Percentiles rank a stretch among this genome's conserved stretches.
phyloP scores from a whole-genome alignment of 805 yeast genomes.

The Cyberlindnera mississippiensis region DNA sequence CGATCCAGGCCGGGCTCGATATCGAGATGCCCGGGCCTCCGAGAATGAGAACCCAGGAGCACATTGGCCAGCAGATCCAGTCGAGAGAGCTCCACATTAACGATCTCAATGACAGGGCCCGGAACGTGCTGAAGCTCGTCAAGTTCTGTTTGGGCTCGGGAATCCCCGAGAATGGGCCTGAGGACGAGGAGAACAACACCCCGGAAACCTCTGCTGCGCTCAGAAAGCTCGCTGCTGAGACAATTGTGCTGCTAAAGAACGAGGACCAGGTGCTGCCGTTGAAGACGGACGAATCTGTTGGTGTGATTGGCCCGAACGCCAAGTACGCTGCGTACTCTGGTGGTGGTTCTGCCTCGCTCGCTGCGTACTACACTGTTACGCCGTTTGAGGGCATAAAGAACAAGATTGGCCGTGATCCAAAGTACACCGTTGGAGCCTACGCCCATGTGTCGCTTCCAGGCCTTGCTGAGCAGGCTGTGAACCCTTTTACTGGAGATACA shows the following conservation, averaged over 20 bases:
- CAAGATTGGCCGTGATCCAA: constrained; percentile 22
- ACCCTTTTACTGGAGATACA: constrained; percentile 13
- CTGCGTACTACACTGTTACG: constrained; percentile 42
- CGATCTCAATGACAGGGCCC: constrained; percentile 45
- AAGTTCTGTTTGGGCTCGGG: constrained; percentile 41
- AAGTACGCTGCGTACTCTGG: constrained; percentile 48
- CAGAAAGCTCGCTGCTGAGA: constrained; percentile 43
- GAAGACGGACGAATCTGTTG: constrained; percentile 39
- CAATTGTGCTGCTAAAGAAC: constrained; percentile 54
- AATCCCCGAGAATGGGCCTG: constrained; percentile 39
- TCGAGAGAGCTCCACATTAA: constrained; percentile 36
- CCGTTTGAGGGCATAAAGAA: constrained; percentile 43
- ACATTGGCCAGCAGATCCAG: constrained; percentile 36
- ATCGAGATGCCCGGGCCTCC: constrained; percentile 65
- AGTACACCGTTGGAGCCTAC: constrained; percentile 32
- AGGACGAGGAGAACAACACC: constrained; percentile 35
- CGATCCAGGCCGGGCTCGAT: constrained; percentile 52
- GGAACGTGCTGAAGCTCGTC: constrained; percentile 43
- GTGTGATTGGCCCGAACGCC: constrained; percentile 56
- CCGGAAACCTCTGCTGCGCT: constrained; percentile 38
- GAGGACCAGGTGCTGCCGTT: constrained; percentile 46
- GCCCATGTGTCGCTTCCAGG: constrained; percentile 31
- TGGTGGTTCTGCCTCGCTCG: constrained; percentile 57
- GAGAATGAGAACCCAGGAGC: constrained; percentile 36
- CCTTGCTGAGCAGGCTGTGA: constrained; percentile 21